A percentile compares a stretch with the other conserved stretches of the same genome.
These are phyloP conservation scores for Boletus pseudopeckii DNA, from an alignment of 768 basidiomycete genomes.

Conservation along the genomic window DNA sequence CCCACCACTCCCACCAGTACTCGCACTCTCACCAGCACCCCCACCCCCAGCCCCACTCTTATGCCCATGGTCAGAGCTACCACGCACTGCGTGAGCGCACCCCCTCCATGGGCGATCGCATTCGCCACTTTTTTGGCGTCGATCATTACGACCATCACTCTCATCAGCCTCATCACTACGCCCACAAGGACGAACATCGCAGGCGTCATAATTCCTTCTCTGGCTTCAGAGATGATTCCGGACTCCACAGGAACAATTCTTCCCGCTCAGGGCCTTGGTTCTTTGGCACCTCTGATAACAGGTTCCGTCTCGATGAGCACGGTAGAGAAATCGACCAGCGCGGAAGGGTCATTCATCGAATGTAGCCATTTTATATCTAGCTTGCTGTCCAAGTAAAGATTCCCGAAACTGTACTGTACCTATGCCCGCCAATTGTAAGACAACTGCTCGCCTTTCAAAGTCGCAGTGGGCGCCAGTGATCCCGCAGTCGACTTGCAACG, in stretches of 20 bases:
- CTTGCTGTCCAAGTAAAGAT: not conserved
- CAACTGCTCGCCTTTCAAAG: constrained; percentile 30
- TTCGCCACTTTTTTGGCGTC: constrained; percentile 38
- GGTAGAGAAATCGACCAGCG: constrained; percentile 28
- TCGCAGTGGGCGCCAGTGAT: constrained; percentile 66
- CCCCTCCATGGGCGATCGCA: constrained; percentile 35
- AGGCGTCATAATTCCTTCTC: constrained; percentile 27
- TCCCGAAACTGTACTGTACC: not conserved
- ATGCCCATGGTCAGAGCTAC: constrained; percentile 13
- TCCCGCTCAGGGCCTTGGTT: constrained; percentile 21
- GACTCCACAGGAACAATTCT: constrained; percentile 13
- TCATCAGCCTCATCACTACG: not conserved
- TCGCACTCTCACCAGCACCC: constrained; percentile 11
- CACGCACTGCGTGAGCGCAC: constrained; percentile 14
- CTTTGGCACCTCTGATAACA: constrained; percentile 19
- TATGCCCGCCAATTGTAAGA: not conserved
- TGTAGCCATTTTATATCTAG: constrained; percentile 17
- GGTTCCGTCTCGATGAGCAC: constrained; percentile 21
- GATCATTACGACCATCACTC: constrained; percentile 8
- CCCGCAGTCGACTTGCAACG: constrained; percentile 52
- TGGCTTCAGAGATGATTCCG: constrained; percentile 17
- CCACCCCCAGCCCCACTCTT: constrained; percentile 3
- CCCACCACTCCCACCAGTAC: constrained; percentile 1
- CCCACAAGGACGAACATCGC: constrained; percentile 10
- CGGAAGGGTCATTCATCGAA: constrained; percentile 25